phyloP scores from a whole-genome alignment of 2,329 filamentous ascomycete species.

The Colletotrichum tropicale region DNA sequence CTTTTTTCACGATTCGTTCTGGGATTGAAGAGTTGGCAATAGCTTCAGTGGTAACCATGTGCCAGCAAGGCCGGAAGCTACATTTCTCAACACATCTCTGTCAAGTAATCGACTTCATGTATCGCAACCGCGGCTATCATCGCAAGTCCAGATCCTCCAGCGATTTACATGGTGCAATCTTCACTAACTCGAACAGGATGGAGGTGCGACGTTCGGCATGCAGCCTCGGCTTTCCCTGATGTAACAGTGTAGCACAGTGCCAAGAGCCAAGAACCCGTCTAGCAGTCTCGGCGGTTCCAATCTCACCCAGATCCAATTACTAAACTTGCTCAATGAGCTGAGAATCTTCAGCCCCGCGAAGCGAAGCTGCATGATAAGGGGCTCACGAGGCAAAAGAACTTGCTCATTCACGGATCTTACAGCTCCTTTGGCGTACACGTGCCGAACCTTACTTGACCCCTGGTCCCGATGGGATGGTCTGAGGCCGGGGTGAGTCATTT shows the following conservation, averaged over 20 bases:
- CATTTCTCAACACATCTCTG: neutral
- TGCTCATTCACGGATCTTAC: neutral
- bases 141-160: neutral
- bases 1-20: neutral
- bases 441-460: neutral
- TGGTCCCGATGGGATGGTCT: neutral
- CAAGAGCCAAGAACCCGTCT: neutral
- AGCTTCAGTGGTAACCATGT: neutral
- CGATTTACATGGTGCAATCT: neutral
- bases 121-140: fast-evolving
- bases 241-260: neutral
- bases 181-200: neutral
- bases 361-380: neutral
- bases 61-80: neutral
- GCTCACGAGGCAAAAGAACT: neutral
- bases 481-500: neutral
- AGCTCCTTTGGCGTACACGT: neutral
- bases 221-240: neutral
- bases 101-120: neutral
- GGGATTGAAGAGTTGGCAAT: neutral
- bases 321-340: neutral
- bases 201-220: neutral
- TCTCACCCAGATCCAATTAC: neutral
- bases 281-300: neutral
- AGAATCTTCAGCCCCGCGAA: neutral